Percentiles rank a stretch among this genome's conserved stretches.
phyloP scores from a whole-genome alignment of 2,329 filamentous ascomycete species.

The Ceratocystis harringtonii region DNA sequence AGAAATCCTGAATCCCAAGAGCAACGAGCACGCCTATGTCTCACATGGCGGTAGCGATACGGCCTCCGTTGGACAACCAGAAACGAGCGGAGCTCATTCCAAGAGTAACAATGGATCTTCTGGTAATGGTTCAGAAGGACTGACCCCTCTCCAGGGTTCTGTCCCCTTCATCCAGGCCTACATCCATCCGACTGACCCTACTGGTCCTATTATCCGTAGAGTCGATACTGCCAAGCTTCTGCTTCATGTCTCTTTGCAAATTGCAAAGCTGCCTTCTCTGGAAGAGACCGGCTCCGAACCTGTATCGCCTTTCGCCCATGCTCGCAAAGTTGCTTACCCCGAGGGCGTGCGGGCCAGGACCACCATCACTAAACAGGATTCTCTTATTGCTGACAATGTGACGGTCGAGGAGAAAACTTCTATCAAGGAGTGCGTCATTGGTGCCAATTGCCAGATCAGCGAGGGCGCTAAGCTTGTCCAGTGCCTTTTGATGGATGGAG shows the following conservation, averaged over 20 bases:
- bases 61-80: slow-evolving; percentile 4
- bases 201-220: slow-evolving; percentile 58
- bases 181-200: slow-evolving; percentile 46
- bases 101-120: not conserved
- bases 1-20: slow-evolving; percentile 17
- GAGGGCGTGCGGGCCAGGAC: slow-evolving; percentile 66
- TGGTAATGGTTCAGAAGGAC: slow-evolving; percentile 15
- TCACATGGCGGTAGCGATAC: slow-evolving; percentile 15
- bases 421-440: slow-evolving; percentile 86
- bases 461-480: slow-evolving; percentile 74
- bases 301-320: slow-evolving; percentile 61
- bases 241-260: slow-evolving; percentile 63
- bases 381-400: slow-evolving; percentile 74
- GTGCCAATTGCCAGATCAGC: slow-evolving; percentile 72
- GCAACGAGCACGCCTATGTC: slow-evolving; percentile 3
- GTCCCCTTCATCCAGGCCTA: slow-evolving; percentile 70
- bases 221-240: slow-evolving; percentile 79
- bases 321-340: slow-evolving; percentile 67
- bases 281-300: slow-evolving; percentile 44
- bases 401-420: slow-evolving; percentile 75
- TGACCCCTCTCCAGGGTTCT: slow-evolving; percentile 21
- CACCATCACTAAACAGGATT: slow-evolving; percentile 69
- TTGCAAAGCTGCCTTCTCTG: slow-evolving; percentile 67
- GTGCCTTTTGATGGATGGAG: slow-evolving; percentile 86
- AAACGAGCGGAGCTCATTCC: not conserved